Base-by-base conservation (phyloP, 2,329 filamentous ascomycete species). In the Lachnellula occidentalis region DNA sequence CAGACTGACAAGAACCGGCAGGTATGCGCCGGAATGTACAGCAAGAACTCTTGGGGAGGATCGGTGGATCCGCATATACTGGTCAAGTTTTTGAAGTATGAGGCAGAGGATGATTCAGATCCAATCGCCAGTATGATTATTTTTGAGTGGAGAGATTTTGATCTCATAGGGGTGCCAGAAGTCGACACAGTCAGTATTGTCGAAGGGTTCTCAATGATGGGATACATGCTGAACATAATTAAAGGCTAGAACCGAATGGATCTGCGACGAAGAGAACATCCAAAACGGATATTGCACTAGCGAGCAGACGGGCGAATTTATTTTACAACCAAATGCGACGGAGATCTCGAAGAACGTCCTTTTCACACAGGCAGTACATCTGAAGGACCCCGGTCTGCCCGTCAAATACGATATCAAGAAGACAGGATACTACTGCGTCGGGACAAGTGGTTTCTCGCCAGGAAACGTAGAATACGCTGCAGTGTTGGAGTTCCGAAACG, bases 351-450 rank as follows among this genome's bases (percentile, higher is more conserved):
- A 79, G 55, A 88, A 81, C 61, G 71, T 86, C 48, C 89, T 99
- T 62, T 76, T 88, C 61, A 92, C 90, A 57, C 78, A 88, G 70
- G 90, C 91, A 9, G 77, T 97, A 56, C 85, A 96, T 68, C 78
- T 97, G 50, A 92, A 90, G 61, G 77, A 88, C 53, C 80, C 89
- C 1, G 70, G 73, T 19, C 76, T 78, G 11, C 78, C 85, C 2
- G 82, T 95, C 69, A 88, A 90, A 59, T 99, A 97, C 69, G 78
- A 82, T 5, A 85, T 96, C 64, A 86, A 86, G 67, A 90, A 90
- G 71, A 99, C 94, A 0, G 94, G 94, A 27, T 99, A 96, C 73
- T 99, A 96, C 72, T 99, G 94, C 67, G 86, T 99, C 56, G 83
- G 89, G 50, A 94, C 90, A 1, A 85, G 84, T 60, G 80, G 80